Conservation (phyloP, 1,284 basidiomycete species). For the Cutaneotrichosporon sp. region DNA sequence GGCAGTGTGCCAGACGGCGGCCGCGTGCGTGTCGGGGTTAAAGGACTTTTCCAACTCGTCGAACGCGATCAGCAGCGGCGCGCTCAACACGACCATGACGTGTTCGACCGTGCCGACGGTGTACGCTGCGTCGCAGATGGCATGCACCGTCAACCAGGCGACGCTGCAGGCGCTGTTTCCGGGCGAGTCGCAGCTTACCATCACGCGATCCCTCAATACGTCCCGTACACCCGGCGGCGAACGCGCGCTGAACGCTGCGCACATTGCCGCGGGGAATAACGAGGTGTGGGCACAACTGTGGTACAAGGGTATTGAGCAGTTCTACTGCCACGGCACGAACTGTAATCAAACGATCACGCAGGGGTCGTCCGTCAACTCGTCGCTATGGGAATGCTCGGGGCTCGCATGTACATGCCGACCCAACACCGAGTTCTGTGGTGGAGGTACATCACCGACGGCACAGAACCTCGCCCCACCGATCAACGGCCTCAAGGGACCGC, state of each 20-base stretch:
- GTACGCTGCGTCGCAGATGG: conserved; percentile 33
- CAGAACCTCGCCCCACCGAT: conserved; percentile 56
- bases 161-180: conserved; percentile 71
- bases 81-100: conserved; percentile 26
- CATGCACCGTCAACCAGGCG: conserved; percentile 58
- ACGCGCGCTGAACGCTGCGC: conserved; percentile 8
- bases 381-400: conserved; percentile 63
- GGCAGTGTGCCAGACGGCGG: conserved; percentile 29
- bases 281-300: conserved; percentile 68
- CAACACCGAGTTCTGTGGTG: conserved; percentile 70
- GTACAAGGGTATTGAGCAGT: conserved; percentile 73
- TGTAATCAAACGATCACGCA: conserved; percentile 59
- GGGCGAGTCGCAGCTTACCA: conserved; percentile 61
- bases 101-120: conserved; percentile 30
- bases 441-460: conserved; percentile 23
- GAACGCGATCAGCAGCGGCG: neutral
- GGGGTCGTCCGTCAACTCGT: conserved; percentile 33
- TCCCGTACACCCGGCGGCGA: conserved; percentile 57
- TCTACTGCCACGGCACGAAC: conserved; percentile 66
- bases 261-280: conserved; percentile 53
- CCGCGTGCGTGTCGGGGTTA: conserved; percentile 25
- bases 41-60: conserved; percentile 11
- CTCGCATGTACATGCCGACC: conserved; percentile 67
- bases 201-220: conserved; percentile 67
- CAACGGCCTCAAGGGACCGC: conserved; percentile 39